A percentile compares a stretch with the other conserved stretches of the same genome.
Evolutionary conservation across 2,329 filamentous ascomycete genomes (phyloP).

Genomic region (Phialophora chinensis): DNA sequence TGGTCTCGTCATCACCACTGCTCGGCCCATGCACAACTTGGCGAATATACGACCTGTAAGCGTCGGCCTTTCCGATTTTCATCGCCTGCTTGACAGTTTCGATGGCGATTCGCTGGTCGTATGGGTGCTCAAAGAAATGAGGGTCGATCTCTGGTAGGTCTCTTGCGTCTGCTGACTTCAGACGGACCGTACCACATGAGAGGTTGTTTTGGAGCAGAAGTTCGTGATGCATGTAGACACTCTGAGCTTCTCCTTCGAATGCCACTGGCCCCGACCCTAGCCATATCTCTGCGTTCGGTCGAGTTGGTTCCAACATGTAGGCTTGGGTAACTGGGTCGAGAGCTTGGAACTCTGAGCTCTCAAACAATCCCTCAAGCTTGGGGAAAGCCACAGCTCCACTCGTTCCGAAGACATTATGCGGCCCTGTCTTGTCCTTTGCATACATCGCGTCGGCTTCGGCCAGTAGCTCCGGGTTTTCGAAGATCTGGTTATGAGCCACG

Average conservation of each 20-base stretch:
- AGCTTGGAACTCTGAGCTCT: conserved; percentile 3
- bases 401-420: conserved; percentile 17
- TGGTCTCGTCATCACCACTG: conserved; percentile 9
- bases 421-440: conserved; percentile 17
- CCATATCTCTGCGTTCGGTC: conserved; percentile 21
- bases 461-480: conserved; percentile 12
- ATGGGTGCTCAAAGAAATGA: conserved; percentile 59
- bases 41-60: conserved; percentile 6
- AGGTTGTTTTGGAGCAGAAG: conserved; percentile 21
- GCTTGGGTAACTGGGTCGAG: conserved; percentile 4
- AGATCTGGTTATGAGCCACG: conserved; percentile 22
- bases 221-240: conserved; percentile 13
- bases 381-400: conserved; percentile 21
- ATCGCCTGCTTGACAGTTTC: conserved; percentile 54
- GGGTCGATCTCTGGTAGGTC: conserved; percentile 61
- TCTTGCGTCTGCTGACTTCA: conserved; percentile 59
- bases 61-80: background rate
- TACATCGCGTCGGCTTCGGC: conserved; percentile 17
- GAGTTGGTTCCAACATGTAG: conserved; percentile 11
- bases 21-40: conserved; percentile 12
- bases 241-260: background rate
- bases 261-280: conserved; percentile 19
- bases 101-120: conserved; percentile 59
- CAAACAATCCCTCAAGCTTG: conserved; percentile 8
- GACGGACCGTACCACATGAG: conserved; percentile 54